Conservation (phyloP, 306 rosid genomes). For the Vicia villosa region DNA sequence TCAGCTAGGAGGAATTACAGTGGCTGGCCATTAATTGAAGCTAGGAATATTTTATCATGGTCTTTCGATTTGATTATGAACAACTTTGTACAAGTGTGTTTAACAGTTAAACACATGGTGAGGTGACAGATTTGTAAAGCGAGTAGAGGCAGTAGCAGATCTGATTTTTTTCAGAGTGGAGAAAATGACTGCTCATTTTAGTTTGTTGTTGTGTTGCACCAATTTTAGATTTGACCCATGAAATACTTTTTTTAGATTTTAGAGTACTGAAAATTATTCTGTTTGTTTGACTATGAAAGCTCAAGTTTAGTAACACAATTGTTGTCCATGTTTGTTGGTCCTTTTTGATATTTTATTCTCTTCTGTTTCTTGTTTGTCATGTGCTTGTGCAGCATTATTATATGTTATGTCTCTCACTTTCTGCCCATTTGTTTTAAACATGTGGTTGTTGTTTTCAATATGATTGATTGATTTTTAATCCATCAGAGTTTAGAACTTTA, state of each 20-base stretch:
- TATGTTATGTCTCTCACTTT: background rate
- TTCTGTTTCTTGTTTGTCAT: background rate
- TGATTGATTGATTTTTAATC: constrained; percentile 7
- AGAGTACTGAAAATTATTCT: constrained; percentile 50
- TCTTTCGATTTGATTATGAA: constrained; percentile 48
- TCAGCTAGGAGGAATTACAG: constrained; percentile 35
- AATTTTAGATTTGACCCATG: constrained; percentile 35
- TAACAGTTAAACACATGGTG: constrained; percentile 36
- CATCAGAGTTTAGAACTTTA: background rate
- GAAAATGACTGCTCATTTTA: constrained; percentile 46
- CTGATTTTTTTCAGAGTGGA: constrained; percentile 68
- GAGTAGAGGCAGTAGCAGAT: constrained; percentile 72
- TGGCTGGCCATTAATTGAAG: constrained; percentile 35
- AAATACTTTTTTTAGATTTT: constrained; percentile 46
- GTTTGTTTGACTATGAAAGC: constrained; percentile 44
- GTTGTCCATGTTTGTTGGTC: constrained; percentile 26
- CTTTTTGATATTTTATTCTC: background rate
- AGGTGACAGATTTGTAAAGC: constrained; percentile 65
- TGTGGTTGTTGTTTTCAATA: constrained; percentile 1
- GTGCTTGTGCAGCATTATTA: background rate
- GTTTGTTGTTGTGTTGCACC: constrained; percentile 50
- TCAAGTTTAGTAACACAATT: constrained; percentile 28
- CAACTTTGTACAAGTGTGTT: constrained; percentile 53
- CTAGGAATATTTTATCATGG: constrained; percentile 38
- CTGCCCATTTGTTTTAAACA: background rate